phyloP scores from a whole-genome alignment of 495 filamentous ascomycete genomes.

The Jackrogersella minutella region DNA sequence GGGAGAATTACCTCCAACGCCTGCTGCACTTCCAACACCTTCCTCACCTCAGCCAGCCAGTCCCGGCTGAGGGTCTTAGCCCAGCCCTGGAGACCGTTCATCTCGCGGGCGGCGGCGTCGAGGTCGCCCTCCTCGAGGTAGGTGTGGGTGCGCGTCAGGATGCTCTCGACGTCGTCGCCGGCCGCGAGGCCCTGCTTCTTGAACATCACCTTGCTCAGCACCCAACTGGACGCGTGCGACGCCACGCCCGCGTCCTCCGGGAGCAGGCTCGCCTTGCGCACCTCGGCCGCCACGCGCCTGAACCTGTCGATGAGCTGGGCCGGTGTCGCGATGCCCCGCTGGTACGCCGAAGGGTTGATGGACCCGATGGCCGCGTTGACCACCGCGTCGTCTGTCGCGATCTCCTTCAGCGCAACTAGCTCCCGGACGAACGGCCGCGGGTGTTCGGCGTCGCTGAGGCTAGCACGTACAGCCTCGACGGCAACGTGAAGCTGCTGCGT shows the following conservation, averaged over 20 bases:
- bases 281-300: slow-evolving; percentile 90
- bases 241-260: slow-evolving; percentile 94
- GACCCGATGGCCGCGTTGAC: slow-evolving; percentile 91
- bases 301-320: slow-evolving; percentile 92
- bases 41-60: slow-evolving; percentile 87
- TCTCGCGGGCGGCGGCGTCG: slow-evolving; percentile 90
- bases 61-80: slow-evolving; percentile 91
- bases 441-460: slow-evolving; percentile 73
- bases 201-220: slow-evolving; percentile 92
- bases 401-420: slow-evolving; percentile 91
- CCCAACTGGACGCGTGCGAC: slow-evolving; percentile 85
- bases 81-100: slow-evolving; percentile 92
- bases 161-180: slow-evolving; percentile 93
- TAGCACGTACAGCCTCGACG: slow-evolving; percentile 87
- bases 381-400: slow-evolving; percentile 80
- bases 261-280: slow-evolving; percentile 89
- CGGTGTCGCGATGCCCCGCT: slow-evolving; percentile 83
- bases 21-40: slow-evolving; percentile 92
- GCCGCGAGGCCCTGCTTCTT: slow-evolving; percentile 86
- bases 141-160: slow-evolving; percentile 86
- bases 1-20: slow-evolving; percentile 79
- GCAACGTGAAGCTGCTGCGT: slow-evolving; percentile 96
- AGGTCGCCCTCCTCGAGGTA: slow-evolving; percentile 90
- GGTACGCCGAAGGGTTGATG: slow-evolving; percentile 93
- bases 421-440: slow-evolving; percentile 88